phyloP scores from a whole-genome alignment of 2,329 filamentous ascomycete species.

The Fusarium nanum region DNA sequence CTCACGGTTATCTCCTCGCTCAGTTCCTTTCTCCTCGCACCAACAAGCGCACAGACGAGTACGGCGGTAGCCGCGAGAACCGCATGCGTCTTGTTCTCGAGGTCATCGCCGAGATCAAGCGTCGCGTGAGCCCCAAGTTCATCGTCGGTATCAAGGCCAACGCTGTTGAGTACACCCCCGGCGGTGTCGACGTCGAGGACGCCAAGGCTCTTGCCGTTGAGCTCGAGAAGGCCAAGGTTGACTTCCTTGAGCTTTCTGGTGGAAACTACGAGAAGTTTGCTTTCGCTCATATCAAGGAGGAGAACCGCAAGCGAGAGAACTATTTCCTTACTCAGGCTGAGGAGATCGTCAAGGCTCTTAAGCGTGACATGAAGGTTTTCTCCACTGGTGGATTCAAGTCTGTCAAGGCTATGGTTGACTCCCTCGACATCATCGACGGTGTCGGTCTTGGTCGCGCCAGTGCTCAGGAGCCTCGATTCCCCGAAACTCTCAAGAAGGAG shows the following conservation, averaged over 20 bases:
- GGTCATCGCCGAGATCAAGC: slow-evolving; percentile 57
- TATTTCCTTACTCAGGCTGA: slow-evolving; percentile 70
- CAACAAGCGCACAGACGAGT: slow-evolving; percentile 63
- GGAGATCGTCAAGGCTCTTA: slow-evolving; percentile 54
- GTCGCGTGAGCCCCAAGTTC: slow-evolving; percentile 54
- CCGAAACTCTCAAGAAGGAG: slow-evolving; percentile 11
- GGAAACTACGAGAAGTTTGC: slow-evolving; percentile 67
- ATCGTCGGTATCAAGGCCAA: slow-evolving; percentile 68
- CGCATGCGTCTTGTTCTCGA: slow-evolving; percentile 58
- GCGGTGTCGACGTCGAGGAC: slow-evolving; percentile 63
- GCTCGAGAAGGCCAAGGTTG: slow-evolving; percentile 61
- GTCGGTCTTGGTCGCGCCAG: slow-evolving; percentile 20
- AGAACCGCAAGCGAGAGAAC: slow-evolving; percentile 63
- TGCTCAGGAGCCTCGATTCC: slow-evolving; percentile 21
- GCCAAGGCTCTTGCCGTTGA: slow-evolving; percentile 58
- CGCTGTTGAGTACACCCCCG: slow-evolving; percentile 63
- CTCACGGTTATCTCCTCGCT: slow-evolving; percentile 58
- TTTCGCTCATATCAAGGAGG: slow-evolving; percentile 63
- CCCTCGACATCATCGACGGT: slow-evolving; percentile 23
- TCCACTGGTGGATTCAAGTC: slow-evolving; percentile 35
- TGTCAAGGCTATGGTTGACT: slow-evolving; percentile 19
- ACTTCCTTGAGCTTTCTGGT: slow-evolving; percentile 69
- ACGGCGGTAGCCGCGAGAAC: slow-evolving; percentile 59
- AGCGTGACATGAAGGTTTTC: slow-evolving; percentile 25
- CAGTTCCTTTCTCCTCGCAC: slow-evolving; percentile 60